These are phyloP conservation scores for Schwanniomyces etchellsii DNA, from an alignment of 1,139 yeast genomes.

Conservation along the genomic window DNA sequence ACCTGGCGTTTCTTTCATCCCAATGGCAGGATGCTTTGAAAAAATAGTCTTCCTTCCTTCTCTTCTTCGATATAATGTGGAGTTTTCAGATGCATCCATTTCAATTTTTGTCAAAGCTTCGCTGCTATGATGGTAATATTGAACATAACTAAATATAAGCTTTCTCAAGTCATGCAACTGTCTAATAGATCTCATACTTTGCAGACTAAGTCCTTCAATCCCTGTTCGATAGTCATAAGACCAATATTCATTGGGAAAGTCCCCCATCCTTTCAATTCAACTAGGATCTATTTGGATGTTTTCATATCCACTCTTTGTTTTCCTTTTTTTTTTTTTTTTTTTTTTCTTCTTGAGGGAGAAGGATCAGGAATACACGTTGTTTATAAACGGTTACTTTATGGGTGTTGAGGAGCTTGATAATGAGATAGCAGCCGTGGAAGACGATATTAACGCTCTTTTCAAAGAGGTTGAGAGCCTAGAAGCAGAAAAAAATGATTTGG, in stretches of 20 bases:
- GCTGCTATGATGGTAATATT: constrained; percentile 32
- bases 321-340: too few relatives aligned
- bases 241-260: constrained; percentile 36
- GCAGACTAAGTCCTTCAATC: constrained; percentile 24
- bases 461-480: constrained; percentile 11
- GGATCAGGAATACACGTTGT: too few relatives aligned
- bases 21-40: background rate
- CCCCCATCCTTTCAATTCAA: constrained; percentile 4
- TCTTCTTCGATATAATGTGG: background rate
- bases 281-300: too few relatives aligned
- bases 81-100: background rate
- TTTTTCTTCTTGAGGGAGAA: too few relatives aligned
- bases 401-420: background rate
- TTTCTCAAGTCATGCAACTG: constrained; percentile 40
- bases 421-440: constrained; percentile 8
- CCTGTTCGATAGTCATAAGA: constrained; percentile 39
- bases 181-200: constrained; percentile 26
- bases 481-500: constrained; percentile 5
- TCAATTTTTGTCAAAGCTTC: constrained; percentile 11
- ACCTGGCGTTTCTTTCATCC: background rate
- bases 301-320: too few relatives aligned
- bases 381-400: too few relatives aligned
- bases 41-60: background rate
- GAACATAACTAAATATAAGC: constrained; percentile 35
- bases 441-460: constrained; percentile 12